phyloP scores from a whole-genome alignment of 805 yeast species.

The Saturnispora besseyi region DNA sequence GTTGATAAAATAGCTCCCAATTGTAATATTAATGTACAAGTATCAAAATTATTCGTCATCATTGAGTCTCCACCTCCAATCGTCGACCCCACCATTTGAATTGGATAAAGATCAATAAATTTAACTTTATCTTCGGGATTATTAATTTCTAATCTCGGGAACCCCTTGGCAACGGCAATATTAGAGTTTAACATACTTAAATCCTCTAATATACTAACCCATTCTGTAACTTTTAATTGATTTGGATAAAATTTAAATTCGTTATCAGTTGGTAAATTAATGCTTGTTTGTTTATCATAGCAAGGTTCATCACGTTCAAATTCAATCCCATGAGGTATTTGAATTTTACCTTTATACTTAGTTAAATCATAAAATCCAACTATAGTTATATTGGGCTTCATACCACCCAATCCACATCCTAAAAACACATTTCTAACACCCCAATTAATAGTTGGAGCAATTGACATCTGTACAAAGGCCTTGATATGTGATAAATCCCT shows the following conservation, averaged over 20 bases:
- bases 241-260: constrained; percentile 60
- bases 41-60: constrained; percentile 85
- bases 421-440: constrained; percentile 87
- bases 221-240: constrained; percentile 55
- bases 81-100: constrained; percentile 88
- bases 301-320: constrained; percentile 20
- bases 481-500: constrained; percentile 72
- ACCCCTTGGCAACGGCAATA: constrained; percentile 90
- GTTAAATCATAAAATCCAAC: constrained; percentile 74
- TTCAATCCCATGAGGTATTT: constrained; percentile 16
- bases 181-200: constrained; percentile 80
- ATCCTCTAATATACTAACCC: constrained; percentile 93
- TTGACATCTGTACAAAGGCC: constrained; percentile 88
- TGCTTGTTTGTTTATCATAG: constrained; percentile 20
- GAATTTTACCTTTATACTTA: constrained; percentile 13
- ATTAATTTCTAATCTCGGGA: constrained; percentile 46
- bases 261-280: constrained; percentile 47
- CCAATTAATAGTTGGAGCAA: constrained; percentile 86
- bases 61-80: constrained; percentile 53
- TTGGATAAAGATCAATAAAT: constrained; percentile 86
- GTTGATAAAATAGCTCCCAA: constrained; percentile 88
- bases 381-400: constrained; percentile 94
- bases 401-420: constrained; percentile 97
- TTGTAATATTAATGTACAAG: constrained; percentile 88
- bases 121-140: constrained; percentile 28